Base-by-base conservation (phyloP, 306 rosid genomes). In the Dryas drummondii region DNA sequence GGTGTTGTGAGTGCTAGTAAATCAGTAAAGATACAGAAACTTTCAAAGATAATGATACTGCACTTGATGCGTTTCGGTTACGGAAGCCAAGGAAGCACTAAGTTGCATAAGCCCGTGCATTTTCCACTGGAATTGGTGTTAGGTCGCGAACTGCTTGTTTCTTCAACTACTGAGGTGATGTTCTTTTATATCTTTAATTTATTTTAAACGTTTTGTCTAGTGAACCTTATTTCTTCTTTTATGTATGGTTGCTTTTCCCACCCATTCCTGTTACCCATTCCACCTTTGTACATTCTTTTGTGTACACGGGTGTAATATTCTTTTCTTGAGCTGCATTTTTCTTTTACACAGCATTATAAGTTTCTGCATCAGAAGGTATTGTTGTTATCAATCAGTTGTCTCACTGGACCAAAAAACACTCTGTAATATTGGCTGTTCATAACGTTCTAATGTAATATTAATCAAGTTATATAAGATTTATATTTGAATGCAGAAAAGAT, bases 21-120 rank as follows among this genome's bases (percentile, higher is more conserved):
- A 79, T 81, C 97, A 62, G 60, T 93, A 32, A 83, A 92, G 69
- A 90, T 96, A 81, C 86, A 77, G 78, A 86, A 83, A 15, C 99
- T 89, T 72, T 82, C 99, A 5, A 90, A 90, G 86, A 86, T 96
- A 73, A 75, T 96, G 99, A 89, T 96, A 84, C 78, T 96, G 87
- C 99, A 96, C 78, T 82, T 92, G 82, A 92, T 78, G 98, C 97
- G 98, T 15, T 96, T 96, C 79, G 59, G 93, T 76, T 96, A 96
- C 73, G 99, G 98, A 85, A 87, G 86, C 82, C 99, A 90, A 75
- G 99, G 99, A 84, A 96, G 98, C 87, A 86, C 98, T n/a, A 96
- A 96, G 81, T 66, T 96, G 88, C 91, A 60, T 68, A 96, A 96
- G 92, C 88, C 92, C 2, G 98, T 96, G 76, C 85, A 49, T 77